Base-by-base conservation (phyloP, 2,329 filamentous ascomycete species). In the Xylariomycetidae sp. region DNA sequence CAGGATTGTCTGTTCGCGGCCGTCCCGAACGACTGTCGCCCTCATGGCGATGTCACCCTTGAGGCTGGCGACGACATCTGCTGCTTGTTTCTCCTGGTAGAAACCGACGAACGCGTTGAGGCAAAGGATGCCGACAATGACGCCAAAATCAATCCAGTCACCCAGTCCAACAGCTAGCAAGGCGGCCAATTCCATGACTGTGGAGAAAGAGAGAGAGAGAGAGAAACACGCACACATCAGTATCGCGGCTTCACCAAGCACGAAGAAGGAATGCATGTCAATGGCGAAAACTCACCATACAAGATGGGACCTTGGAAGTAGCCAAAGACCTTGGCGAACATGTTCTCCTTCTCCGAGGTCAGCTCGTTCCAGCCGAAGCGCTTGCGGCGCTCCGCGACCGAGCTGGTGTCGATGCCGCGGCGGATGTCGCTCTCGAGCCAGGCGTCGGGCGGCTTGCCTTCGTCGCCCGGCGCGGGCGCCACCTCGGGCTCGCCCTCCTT, bases 21-120 rank as follows among this genome's bases (percentile, higher is more conserved):
- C 81, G 55, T 84, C 71, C 53, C 82, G 81, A 48, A 86, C 63
- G 52, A 82, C 80, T 42, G 66, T 69, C 30, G 80, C 76, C 63
- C 77, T 82, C 78, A 87, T 82, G 51, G 82, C 82, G 54, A 88
- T 87, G 54, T 87, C 82, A 66, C 82, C 82, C 69, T 86, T 86
- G 42, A 87, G 66, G 43, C 69, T 77, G 36, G 82, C 82, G 52
- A 85, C 82, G 53, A 86, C 81, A 62, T 87, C 82, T 47, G 81
- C 82, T 50, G 82, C 82, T 63, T 86, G 82, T 69, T 87, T 87
- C 64, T 87, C 82, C 61, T 86, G 82, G 61, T 87, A 86, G 77
- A 82, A 87, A 69, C 82, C 82, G 59, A 86, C 82, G 44, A 80
- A 66, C 46, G 82, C 82, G 66, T 88, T 88, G 43, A 88, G 78